phyloP scores from a whole-genome alignment of 2,329 filamentous ascomycete species.

The Volutella citrinella region DNA sequence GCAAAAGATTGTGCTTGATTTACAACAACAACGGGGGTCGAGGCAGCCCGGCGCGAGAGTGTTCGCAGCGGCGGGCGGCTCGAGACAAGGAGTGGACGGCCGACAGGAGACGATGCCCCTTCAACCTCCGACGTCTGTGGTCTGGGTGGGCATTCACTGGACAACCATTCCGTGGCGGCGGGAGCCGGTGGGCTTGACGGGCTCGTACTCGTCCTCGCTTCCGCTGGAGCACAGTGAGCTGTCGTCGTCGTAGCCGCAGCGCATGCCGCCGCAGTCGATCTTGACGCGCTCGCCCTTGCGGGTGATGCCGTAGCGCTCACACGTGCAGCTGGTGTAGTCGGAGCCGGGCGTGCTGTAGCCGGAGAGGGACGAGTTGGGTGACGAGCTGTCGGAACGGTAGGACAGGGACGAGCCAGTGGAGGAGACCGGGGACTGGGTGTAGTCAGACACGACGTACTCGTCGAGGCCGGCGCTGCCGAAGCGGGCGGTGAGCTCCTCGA shows the following conservation, averaged over 20 bases:
- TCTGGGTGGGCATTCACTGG: slow-evolving; percentile 31
- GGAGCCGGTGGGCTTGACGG: slow-evolving; percentile 45
- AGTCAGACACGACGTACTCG: slow-evolving; percentile 53
- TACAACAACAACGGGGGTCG: slow-evolving; percentile 28
- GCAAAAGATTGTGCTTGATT: slow-evolving; percentile 26
- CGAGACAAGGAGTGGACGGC: slow-evolving; percentile 34
- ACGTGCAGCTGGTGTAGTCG: slow-evolving; percentile 78
- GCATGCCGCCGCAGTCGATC: slow-evolving; percentile 88
- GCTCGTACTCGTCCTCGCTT: slow-evolving; percentile 52
- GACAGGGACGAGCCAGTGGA: slow-evolving; percentile 69
- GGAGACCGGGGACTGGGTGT: slow-evolving; percentile 59
- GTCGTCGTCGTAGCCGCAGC: slow-evolving; percentile 79
- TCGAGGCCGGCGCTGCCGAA: slow-evolving; percentile 63
- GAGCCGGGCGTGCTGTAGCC: slow-evolving; percentile 78
- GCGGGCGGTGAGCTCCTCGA: slow-evolving; percentile 77
- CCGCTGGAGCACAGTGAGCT: slow-evolving; percentile 65
- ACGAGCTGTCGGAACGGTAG: slow-evolving; percentile 71
- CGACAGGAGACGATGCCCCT: slow-evolving; percentile 29
- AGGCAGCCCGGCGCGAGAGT: slow-evolving; percentile 29
- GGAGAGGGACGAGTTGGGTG: slow-evolving; percentile 68
- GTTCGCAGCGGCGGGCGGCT: slow-evolving; percentile 21
- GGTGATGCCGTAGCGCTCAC: slow-evolving; percentile 95
- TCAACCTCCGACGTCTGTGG: slow-evolving; percentile 19
- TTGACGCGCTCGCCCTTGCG: slow-evolving; percentile 90
- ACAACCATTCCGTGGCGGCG: slow-evolving; percentile 65